Base-by-base conservation (phyloP, 2,329 filamentous ascomycete genomes). In the Penicillium sp. region DNA sequence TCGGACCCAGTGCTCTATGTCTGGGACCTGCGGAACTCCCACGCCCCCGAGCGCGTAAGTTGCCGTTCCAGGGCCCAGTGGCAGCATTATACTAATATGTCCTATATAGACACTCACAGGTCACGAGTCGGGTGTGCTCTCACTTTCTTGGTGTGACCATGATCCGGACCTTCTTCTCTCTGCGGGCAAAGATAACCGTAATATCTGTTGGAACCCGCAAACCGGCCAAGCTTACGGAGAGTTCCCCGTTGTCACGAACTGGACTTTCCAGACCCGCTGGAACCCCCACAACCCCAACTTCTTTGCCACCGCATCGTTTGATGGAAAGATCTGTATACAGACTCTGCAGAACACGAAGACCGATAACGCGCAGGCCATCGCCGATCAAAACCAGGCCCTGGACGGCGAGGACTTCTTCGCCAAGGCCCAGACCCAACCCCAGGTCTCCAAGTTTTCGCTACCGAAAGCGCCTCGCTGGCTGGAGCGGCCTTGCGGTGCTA, bases 201-300 rank as follows among this genome's bases (percentile, higher is more conserved):
- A 91, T 2, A 81, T 99, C 53, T 84, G 93, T 53, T 99, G 95
- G 93, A 97, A 97, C 70, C 89, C 93, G 1, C 88, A 93, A 64
- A 95, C 87, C 2, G 92, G 92, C 45, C 83, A 93, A 66, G 79
- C 82, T 11, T 87, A 90, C 56, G 93, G 95, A 57, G 92, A 97
- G 72, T 92, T 97, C 65, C 91, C 92, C 4, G 89, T 96, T 63
- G 91, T 95, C 46, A 96, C 92, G n/a, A 99, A 97, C 72, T 99
- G 93, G 92, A 95, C 91, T 5, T 99, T 99, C 76, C 85, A 92
- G 67, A 95, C 93, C 4, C 82, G 86, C 54, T 97, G 95, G 80
- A 91, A 95, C 69, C 93, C 93, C 27, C 84, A 88, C 60, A 95
- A 99, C 70, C 92, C 93, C 10, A 88, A 85, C 65, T 78, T 99